A percentile compares a stretch with the other conserved stretches of the same genome.
Conservation (phyloP, 805 yeast genomes). For the Starmerella stellata region DNA sequence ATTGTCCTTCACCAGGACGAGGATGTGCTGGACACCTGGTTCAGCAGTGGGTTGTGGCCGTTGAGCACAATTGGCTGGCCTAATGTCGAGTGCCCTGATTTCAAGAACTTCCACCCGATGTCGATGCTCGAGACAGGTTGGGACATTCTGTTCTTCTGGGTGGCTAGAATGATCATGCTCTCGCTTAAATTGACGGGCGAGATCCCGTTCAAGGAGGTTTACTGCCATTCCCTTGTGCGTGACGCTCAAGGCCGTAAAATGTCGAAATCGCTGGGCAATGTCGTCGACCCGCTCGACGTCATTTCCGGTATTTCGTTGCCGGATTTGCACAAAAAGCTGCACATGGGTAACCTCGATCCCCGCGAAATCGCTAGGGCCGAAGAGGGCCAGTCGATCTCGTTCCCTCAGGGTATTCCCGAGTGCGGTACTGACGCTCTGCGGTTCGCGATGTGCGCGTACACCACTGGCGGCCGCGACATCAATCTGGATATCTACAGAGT, state of each 20-base stretch:
- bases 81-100: conserved; percentile 37
- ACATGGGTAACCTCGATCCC: conserved; percentile 71
- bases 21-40: conserved; percentile 97
- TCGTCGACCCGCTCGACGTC: conserved; percentile 88
- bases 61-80: conserved; percentile 97
- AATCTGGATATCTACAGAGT: conserved; percentile 90
- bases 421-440: conserved; percentile 98
- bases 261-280: conserved; percentile 96
- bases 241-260: conserved; percentile 97
- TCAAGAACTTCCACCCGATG: conserved; percentile 71
- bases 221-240: conserved; percentile 95
- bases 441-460: conserved; percentile 94
- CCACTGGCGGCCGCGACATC: conserved; percentile 97
- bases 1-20: conserved; percentile 68
- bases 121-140: conserved; percentile 95
- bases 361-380: conserved; percentile 73
- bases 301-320: conserved; percentile 72
- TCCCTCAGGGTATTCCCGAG: conserved; percentile 95
- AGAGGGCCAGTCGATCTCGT: conserved; percentile 70
- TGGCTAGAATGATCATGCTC: conserved; percentile 83
- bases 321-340: conserved; percentile 58
- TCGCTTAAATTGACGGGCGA: conserved; percentile 79
- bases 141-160: conserved; percentile 99
- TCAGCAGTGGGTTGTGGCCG: conserved; percentile 96
- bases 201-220: conserved; percentile 88